Evolutionary conservation across 164 flowering plant genomes (phyloP).

Genomic region (Akebia trifoliata): DNA sequence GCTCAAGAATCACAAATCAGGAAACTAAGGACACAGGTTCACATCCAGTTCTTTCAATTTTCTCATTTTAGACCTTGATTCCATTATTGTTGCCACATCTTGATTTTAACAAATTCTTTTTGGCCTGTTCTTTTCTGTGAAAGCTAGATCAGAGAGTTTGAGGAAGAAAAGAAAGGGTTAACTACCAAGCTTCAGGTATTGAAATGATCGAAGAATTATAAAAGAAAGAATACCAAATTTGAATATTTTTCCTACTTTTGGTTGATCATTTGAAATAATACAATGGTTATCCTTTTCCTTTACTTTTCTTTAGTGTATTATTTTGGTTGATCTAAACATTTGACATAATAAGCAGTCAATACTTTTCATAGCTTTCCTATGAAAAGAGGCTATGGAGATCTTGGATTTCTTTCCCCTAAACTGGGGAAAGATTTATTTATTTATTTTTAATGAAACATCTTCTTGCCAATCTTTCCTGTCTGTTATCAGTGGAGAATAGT

Average conservation of each 20-base stretch:
- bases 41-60: constrained; percentile 1
- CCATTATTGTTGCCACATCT: not conserved
- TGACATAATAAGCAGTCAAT: too few relatives aligned
- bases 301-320: too few relatives aligned
- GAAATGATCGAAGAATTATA: not conserved
- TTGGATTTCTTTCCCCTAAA: too few relatives aligned
- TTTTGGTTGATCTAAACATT: too few relatives aligned
- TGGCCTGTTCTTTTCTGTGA: constrained; percentile 21
- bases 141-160: constrained; percentile 90
- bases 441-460: too few relatives aligned
- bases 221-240: too few relatives aligned
- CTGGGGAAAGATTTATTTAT: too few relatives aligned
- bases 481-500: too few relatives aligned
- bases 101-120: not conserved
- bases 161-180: constrained; percentile 96
- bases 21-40: constrained; percentile 96
- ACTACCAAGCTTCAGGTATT: constrained; percentile 87
- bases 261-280: not conserved
- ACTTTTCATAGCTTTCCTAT: too few relatives aligned
- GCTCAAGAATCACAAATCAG: constrained; percentile 88
- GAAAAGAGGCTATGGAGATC: too few relatives aligned
- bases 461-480: too few relatives aligned
- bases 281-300: not conserved
- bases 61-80: constrained; percentile 5
- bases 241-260: not conserved